Base-by-base conservation (phyloP, 2,329 filamentous ascomycete species). In the Geosmithia flava region DNA sequence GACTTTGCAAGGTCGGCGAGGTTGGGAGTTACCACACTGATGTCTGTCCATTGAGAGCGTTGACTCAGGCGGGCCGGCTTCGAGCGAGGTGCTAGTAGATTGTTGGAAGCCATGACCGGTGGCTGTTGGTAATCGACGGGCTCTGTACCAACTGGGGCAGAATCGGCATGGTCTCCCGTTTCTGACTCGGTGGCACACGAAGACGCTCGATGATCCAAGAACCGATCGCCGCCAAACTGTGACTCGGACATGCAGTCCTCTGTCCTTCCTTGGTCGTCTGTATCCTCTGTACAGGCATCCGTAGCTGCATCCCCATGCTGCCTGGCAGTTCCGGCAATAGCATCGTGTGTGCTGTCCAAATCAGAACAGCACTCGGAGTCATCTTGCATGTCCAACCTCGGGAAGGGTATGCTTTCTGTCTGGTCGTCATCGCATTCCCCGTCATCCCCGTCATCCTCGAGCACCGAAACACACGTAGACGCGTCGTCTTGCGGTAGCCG, bases 31-130 rank as follows among this genome's bases (percentile, higher is more conserved):
- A 75, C 74, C 10, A 80, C 63, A 0, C 76, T 78, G 51, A 75
- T 72, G 55, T 81, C 76, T 23, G 77, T 80, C 77, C 77, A 81
- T n/a, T 69, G 65, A 2, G 76, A 78, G 48, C 74, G 70, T 45
- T 77, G 73, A 52, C 76, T 80, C 19, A 64, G 61, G 39, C 76
- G 68, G 50, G 78, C 58, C 60, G 47, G 67, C 57, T 46, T 68
- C 56, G 53, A 68, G 59, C 46, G 67, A 13, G 75, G 76, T 15
- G 78, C 67, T 47, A 64, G 62, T 8, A 79, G 63, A 49, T 66
- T 72, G 48, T 67, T 67, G 15, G 69, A 64, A 19, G 67, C 66
- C 44, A 5, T 8, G 8, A 27, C 23, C 23, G 68, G 67, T 4
- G 63, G 53, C 11, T 50, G 33, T 13, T 37, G 58, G 15, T 45